These are phyloP conservation scores for Apiotrichum gracile DNA, from an alignment of 1,284 basidiomycete genomes.

Conservation along the genomic window DNA sequence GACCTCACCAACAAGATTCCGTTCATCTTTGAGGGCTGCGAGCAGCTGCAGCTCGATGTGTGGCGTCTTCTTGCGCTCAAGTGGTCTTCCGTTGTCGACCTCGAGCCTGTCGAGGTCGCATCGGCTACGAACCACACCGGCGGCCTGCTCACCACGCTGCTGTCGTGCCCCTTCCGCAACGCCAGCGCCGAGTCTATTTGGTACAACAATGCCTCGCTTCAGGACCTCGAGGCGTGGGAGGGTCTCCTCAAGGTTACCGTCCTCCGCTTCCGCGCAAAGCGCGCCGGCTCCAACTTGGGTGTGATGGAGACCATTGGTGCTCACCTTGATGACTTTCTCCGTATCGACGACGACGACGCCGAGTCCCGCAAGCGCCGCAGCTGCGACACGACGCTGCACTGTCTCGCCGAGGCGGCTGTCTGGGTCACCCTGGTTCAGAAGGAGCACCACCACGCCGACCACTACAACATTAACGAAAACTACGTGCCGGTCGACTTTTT, in stretches of 20 bases:
- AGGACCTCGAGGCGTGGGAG: slow-evolving; percentile 32
- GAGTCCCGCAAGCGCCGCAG: slow-evolving; percentile 12
- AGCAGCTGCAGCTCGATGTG: slow-evolving; percentile 31
- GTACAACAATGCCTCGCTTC: slow-evolving; percentile 22
- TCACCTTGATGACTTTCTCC: slow-evolving; percentile 32
- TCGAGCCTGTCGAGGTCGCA: slow-evolving; percentile 18
- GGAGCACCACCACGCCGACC: slow-evolving; percentile 23
- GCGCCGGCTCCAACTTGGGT: slow-evolving; percentile 36
- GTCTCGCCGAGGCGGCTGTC: slow-evolving; percentile 26
- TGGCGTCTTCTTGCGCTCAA: slow-evolving; percentile 35
- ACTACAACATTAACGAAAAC: slow-evolving; percentile 33
- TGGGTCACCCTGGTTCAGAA: slow-evolving; percentile 25
- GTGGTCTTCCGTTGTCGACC: slow-evolving; percentile 29
- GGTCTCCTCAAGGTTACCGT: slow-evolving; percentile 28
- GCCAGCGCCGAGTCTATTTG: slow-evolving; percentile 26
- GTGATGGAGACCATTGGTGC: slow-evolving; percentile 38
- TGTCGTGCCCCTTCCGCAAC: slow-evolving; percentile 36
- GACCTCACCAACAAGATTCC: slow-evolving; percentile 38
- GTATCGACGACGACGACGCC: slow-evolving; percentile 1
- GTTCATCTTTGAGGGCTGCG: slow-evolving; percentile 30
- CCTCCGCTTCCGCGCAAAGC: slow-evolving; percentile 33
- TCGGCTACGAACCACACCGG: slow-evolving; percentile 37
- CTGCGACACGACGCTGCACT: slow-evolving; percentile 33
- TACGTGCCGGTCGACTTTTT: slow-evolving; percentile 39
- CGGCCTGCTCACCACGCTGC: slow-evolving; percentile 33